Base-by-base conservation (phyloP, 441 rosid species). In the Adansonia rubrostipa region DNA sequence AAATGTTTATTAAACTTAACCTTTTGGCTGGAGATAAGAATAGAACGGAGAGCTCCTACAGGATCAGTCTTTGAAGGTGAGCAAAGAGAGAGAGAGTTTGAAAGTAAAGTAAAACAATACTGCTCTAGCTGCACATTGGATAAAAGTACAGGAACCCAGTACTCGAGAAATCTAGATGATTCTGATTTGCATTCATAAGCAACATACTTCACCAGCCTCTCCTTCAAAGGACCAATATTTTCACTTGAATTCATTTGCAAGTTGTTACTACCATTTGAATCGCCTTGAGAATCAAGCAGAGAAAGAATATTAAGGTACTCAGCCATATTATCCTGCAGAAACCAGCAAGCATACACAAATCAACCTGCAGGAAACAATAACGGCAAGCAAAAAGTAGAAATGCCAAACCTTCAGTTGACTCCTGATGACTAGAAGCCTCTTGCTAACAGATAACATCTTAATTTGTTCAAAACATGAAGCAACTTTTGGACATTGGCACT, bases 81-180 rank as follows among this genome's bases (percentile, higher is more conserved):
- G 79, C 91, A 81, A 73, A 96, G 97, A 13, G 85, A 65, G 53
- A 85, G 80, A 53, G 87, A 84, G 45, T 92, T 88, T 69, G 89
- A 83, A 80, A 92, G 83, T 78, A 94, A 83, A 73, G 87, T 85
- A 81, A 86, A 85, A 86, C 99, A 96, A 84, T 96, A 96, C 82
- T 91, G 95, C 86, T 96, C 99, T 71, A 94, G 91, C 85, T 96
- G 99, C 80, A 92, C 83, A 80, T 86, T 79, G 45, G 98, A 92
- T 83, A 96, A 81, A 82, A 86, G 89, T 61, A 87, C 92, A 57
- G 99, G 99, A 80, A 96, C 93, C 99, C 98, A 93, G 74, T 88
- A 94, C 88, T 96, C 99, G 8, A 80, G 71, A 86, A 91, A 91
- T 85, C 87, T 83, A 45, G 88, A 90, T 33, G 85, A 77, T 61